Base-by-base conservation (phyloP, 768 basidiomycete species). In the Pleurotus ostreatus region DNA sequence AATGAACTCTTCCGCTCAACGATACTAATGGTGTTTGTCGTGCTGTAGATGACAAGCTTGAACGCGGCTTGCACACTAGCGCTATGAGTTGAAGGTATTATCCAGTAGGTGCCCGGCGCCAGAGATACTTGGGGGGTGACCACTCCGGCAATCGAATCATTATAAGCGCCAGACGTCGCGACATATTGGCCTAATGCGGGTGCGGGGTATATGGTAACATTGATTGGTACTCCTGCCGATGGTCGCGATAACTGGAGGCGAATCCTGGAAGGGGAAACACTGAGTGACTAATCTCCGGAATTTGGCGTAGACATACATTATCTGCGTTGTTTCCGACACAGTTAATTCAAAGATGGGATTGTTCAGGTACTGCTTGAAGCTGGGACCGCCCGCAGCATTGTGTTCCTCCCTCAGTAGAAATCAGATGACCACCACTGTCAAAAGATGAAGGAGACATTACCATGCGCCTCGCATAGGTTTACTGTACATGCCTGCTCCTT, bases 401-500 rank as follows among this genome's bases (percentile, higher is more conserved):
- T 66, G 61, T 18, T 64, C 66, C 4, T 72, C 73, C 92, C 92
- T 15, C 55, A 55, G 15, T 52, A 26, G 13, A 41, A 15, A 59
- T 39, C 39, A 46, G 26, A 43, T 22, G 20, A 26, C 20, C 5
- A 15, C n/a, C 39, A 34, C 26, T 34, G 22, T 26, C 53, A 13
- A 40, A 20, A 47, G 30, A 7, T 52, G 34, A 37, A 2, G 62
- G 5, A 6, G 1, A 15, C 67, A 81, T 51, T 59, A 91, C 95
- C 95, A 98, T 39, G 76, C 71, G 3, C 92, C 93, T n/a, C 73
- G 78, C 2, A 88, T 61, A 0, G 76, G 65, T 61, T 89, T 87
- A 18, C 70, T 71, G 66, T 88, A 96, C 93, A 97, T 92, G 0
- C 94, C 95, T 0, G 94, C 92, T 0, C 93, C 94, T 71, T 98